Conservation (phyloP, 106 monocot genomes). For the Triglochin maritima region DNA sequence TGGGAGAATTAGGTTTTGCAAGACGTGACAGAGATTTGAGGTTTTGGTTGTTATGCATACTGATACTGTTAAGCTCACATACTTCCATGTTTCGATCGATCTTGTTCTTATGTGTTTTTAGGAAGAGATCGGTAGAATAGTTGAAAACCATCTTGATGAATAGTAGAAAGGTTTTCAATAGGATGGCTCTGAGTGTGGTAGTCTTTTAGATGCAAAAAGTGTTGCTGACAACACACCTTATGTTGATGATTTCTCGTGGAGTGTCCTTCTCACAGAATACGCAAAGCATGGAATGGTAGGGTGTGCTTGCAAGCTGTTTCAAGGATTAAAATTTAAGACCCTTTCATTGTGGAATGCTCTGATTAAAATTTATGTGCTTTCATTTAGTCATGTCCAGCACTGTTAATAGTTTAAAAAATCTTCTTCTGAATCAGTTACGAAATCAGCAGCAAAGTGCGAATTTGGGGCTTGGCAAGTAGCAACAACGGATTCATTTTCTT, state of each 20-base stretch:
- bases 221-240: slow-evolving; percentile 12
- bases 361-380: slow-evolving; percentile 26
- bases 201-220: slow-evolving; percentile 19
- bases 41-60: slow-evolving; percentile 20
- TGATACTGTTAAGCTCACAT: too few species aligned
- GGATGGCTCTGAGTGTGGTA: slow-evolving; percentile 25
- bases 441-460: too few species aligned
- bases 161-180: slow-evolving; percentile 22
- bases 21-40: slow-evolving; percentile 18
- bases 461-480: too few species aligned
- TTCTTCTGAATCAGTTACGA: too few species aligned
- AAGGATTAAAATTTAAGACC: slow-evolving; percentile 19
- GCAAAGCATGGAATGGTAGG: slow-evolving; percentile 33
- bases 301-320: slow-evolving; percentile 20
- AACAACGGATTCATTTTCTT: too few species aligned
- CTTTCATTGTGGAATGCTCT: slow-evolving; percentile 43
- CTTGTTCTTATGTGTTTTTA: slow-evolving; percentile 31
- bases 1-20: slow-evolving; percentile 14
- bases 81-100: slow-evolving; percentile 33
- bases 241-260: slow-evolving; percentile 49
- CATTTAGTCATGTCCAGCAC: too few species aligned
- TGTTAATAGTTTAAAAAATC: too few species aligned
- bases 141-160: too few species aligned
- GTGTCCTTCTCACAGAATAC: slow-evolving; percentile 39
- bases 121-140: slow-evolving; percentile 13